Evolutionary conservation across 176 grass and related monocot species (phyloP).

Genomic region (Urochloa ruziziensis): DNA sequence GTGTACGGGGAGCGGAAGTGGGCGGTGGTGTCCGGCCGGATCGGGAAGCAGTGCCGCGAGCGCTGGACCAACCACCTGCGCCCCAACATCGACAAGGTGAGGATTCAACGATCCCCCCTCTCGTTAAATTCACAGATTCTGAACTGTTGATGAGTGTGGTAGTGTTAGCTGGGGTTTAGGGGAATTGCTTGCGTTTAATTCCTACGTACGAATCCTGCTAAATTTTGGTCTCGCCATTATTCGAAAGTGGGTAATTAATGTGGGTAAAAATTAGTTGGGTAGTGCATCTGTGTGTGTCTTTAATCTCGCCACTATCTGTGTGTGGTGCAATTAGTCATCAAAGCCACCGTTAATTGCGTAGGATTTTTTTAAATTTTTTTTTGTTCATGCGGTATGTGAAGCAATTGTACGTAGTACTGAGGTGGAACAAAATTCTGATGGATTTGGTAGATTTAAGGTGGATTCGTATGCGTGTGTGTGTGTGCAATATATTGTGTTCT

Average conservation of each 20-base stretch:
- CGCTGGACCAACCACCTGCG: slow-evolving; percentile 88
- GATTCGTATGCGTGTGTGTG: neutral
- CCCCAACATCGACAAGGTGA: slow-evolving; percentile 66
- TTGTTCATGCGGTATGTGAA: neutral
- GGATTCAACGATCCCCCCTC: neutral
- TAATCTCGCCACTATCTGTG: slow-evolving; percentile 6
- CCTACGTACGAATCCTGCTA: neutral
- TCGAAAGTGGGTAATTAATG: slow-evolving; percentile 22
- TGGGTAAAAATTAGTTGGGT: neutral
- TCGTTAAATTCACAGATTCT: neutral
- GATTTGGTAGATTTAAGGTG: too few relatives aligned
- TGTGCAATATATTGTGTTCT: too few relatives aligned
- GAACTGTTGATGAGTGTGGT: neutral
- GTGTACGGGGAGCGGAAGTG: slow-evolving; percentile 62
- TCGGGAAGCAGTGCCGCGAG: slow-evolving; percentile 87
- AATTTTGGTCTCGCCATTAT: neutral
- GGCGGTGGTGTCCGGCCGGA: slow-evolving; percentile 60
- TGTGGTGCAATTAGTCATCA: slow-evolving; percentile 10
- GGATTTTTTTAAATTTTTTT: neutral
- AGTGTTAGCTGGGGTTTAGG: neutral
- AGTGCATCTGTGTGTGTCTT: slow-evolving; percentile 22
- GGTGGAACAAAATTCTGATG: neutral
- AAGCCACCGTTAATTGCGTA: neutral
- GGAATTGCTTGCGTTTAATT: neutral
- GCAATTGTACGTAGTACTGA: too few relatives aligned